phyloP scores from a whole-genome alignment of 805 yeast genomes.

The Kregervanrija pseudodelftensis region DNA sequence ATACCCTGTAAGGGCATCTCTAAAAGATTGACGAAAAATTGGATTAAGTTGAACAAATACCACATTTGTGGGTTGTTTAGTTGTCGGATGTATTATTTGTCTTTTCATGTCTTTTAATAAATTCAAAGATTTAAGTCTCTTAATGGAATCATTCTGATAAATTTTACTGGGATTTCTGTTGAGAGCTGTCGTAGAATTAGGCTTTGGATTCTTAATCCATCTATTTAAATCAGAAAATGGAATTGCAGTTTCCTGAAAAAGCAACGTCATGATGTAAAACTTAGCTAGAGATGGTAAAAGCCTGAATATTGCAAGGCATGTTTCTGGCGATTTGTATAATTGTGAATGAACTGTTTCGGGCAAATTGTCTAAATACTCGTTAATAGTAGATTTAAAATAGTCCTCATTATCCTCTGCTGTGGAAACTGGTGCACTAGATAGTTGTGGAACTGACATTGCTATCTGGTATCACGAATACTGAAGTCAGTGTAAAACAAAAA shows the following conservation, averaged over 20 bases:
- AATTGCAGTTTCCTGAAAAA: slow-evolving; percentile 72
- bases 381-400: slow-evolving; percentile 64
- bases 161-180: slow-evolving; percentile 30
- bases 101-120: slow-evolving; percentile 51
- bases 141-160: slow-evolving; percentile 68
- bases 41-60: slow-evolving; percentile 50
- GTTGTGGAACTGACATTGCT: slow-evolving; percentile 3
- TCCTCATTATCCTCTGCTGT: slow-evolving; percentile 11
- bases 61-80: slow-evolving; percentile 25
- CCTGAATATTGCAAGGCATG: slow-evolving; percentile 89
- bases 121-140: slow-evolving; percentile 69
- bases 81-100: slow-evolving; percentile 28
- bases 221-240: slow-evolving; percentile 59
- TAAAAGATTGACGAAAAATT: slow-evolving; percentile 65
- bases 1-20: slow-evolving; percentile 75
- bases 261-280: slow-evolving; percentile 78
- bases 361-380: slow-evolving; percentile 82
- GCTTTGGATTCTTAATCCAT: slow-evolving; percentile 50
- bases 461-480: too few relatives aligned
- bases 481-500: too few relatives aligned
- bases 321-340: slow-evolving; percentile 83
- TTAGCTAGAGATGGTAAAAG: slow-evolving; percentile 85
- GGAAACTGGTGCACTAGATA: background rate
- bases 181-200: slow-evolving; percentile 4
- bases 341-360: slow-evolving; percentile 82